Percentiles rank a stretch among this genome's conserved stretches.
phyloP scores from a whole-genome alignment of 352 stramenopile species.

The Phytophthora syringae region DNA sequence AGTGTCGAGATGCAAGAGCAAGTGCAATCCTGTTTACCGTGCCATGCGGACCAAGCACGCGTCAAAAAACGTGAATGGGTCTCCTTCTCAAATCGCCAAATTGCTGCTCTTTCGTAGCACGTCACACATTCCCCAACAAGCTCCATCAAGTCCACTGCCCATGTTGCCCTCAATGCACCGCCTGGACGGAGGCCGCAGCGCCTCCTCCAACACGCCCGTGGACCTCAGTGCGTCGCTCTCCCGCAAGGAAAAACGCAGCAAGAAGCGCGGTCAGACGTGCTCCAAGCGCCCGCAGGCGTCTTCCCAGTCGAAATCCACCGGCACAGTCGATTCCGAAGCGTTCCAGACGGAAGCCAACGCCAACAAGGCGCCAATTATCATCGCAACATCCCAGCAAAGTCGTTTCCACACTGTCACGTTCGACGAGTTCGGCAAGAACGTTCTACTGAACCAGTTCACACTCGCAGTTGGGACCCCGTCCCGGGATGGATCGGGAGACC shows the following conservation, averaged over 20 bases:
- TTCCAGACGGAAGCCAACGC: constrained; percentile 2
- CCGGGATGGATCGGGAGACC: constrained; percentile 10
- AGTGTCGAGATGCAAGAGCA: background rate
- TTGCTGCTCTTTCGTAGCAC: constrained; percentile 19
- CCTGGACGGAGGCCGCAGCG: constrained; percentile 28
- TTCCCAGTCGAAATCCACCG: constrained; percentile 8
- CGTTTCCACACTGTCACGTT: constrained; percentile 69
- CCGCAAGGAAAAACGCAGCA: constrained; percentile 54
- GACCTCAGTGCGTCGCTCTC: constrained; percentile 38
- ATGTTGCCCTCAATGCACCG: constrained; percentile 56
- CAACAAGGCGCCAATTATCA: constrained; percentile 19
- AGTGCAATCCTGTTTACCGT: background rate
- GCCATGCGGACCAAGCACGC: background rate
- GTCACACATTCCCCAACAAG: constrained; percentile 18
- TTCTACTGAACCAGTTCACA: constrained; percentile 63
- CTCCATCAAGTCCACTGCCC: background rate
- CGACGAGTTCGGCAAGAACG: constrained; percentile 67
- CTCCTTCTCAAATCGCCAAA: background rate
- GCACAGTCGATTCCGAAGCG: constrained; percentile 5
- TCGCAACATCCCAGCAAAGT: constrained; percentile 61
- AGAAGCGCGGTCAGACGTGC: constrained; percentile 33
- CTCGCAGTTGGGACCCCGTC: constrained; percentile 41
- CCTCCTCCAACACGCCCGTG: constrained; percentile 37
- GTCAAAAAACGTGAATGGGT: constrained; percentile 16
- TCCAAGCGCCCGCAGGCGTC: constrained; percentile 19